These are phyloP conservation scores for Dactylellina sp. DNA, from an alignment of 2,329 filamentous ascomycete species.

Conservation along the genomic window DNA sequence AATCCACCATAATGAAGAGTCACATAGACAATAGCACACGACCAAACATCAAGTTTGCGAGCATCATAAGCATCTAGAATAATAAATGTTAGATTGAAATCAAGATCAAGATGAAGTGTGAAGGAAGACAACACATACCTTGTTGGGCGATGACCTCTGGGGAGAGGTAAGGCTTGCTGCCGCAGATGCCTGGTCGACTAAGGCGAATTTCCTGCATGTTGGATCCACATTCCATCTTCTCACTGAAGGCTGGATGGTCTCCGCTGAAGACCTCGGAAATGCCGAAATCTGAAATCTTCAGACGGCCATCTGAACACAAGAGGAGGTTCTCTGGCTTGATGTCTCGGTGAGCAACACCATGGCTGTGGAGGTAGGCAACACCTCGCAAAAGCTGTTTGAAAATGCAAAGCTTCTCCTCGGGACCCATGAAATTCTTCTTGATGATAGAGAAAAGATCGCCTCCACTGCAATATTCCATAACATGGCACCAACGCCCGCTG, in stretches of 20 bases:
- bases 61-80: conserved; percentile 73
- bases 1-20: conserved; percentile 78
- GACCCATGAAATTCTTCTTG: conserved; percentile 75
- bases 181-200: conserved; percentile 83
- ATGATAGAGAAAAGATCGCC: conserved; percentile 84
- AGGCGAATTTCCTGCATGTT: conserved; percentile 78
- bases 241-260: conserved; percentile 80
- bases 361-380: conserved; percentile 81
- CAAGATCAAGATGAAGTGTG: conserved; percentile 4
- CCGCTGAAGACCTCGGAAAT: conserved; percentile 87
- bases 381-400: conserved; percentile 91
- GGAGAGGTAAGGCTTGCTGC: conserved; percentile 86
- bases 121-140: conserved; percentile 64
- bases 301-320: conserved; percentile 79
- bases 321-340: conserved; percentile 91
- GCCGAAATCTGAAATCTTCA: conserved; percentile 93
- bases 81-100: conserved; percentile 35
- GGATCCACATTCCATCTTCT: conserved; percentile 78
- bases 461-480: conserved; percentile 90
- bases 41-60: conserved; percentile 85
- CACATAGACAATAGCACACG: conserved; percentile 83
- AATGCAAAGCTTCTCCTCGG: conserved; percentile 79
- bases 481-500: conserved; percentile 81
- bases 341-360: conserved; percentile 89
- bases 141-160: conserved; percentile 82